Conservation (phyloP, 768 basidiomycete species). For the Macrolepiota albuminosa region DNA sequence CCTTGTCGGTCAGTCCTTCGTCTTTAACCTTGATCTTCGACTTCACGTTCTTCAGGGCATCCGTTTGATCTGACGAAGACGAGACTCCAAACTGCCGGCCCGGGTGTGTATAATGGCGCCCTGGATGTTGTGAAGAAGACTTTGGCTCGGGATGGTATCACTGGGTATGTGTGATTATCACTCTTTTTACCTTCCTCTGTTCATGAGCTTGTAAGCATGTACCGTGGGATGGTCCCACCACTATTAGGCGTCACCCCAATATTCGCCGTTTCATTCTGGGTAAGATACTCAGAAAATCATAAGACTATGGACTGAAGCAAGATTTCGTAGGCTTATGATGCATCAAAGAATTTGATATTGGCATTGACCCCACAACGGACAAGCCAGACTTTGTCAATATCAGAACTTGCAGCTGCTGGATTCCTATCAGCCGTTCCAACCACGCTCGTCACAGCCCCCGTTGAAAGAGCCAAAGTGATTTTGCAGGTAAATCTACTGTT, state of each 20-base stretch:
- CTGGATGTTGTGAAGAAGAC: constrained; percentile 92
- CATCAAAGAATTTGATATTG: constrained; percentile 83
- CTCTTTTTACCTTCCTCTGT: not conserved
- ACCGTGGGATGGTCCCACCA: constrained; percentile 92
- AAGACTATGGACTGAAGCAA: not conserved
- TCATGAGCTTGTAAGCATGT: constrained; percentile 47
- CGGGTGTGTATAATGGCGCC: constrained; percentile 87
- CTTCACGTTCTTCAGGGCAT: constrained; percentile 55
- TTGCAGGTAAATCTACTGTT: constrained; percentile 58
- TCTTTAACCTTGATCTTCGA: not conserved
- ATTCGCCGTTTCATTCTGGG: constrained; percentile 98
- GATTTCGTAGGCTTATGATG: constrained; percentile 75
- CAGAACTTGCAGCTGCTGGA: constrained; percentile 88
- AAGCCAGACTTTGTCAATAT: constrained; percentile 54
- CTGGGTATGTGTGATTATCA: constrained; percentile 54
- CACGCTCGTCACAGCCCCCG: constrained; percentile 90
- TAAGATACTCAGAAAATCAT: constrained; percentile 28
- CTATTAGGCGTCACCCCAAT: constrained; percentile 95
- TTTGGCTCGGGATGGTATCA: constrained; percentile 83
- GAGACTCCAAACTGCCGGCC: constrained; percentile 87
- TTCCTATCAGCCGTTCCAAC: constrained; percentile 93
- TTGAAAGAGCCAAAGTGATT: constrained; percentile 94
- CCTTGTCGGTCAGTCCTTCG: constrained; percentile 68
- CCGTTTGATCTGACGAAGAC: constrained; percentile 98
- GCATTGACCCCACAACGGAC: constrained; percentile 73